Conservation (phyloP, 2,329 filamentous ascomycete genomes). For the Biscogniauxia mediterranea region DNA sequence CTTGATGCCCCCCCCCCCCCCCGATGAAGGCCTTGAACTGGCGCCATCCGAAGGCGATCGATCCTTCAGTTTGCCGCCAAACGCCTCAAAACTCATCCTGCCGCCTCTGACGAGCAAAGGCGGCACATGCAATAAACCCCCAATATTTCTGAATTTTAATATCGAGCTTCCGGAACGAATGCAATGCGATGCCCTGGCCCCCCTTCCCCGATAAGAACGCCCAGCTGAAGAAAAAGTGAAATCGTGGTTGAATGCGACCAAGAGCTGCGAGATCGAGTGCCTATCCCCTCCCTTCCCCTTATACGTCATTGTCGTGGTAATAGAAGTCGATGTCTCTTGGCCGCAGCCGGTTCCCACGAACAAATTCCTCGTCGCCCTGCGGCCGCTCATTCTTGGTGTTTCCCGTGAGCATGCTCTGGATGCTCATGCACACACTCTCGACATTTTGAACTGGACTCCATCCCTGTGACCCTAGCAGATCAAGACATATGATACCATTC, state of each 20-base stretch:
- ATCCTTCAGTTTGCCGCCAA: neutral
- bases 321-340: conserved; percentile 90
- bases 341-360: conserved; percentile 72
- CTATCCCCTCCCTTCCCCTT: conserved; percentile 6
- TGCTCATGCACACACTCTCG: conserved; percentile 93
- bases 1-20: neutral
- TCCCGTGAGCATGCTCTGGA: conserved; percentile 97
- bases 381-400: conserved; percentile 91
- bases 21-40: neutral
- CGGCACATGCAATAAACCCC: conserved; percentile 1
- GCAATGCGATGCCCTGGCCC: neutral
- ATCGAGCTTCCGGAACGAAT: neutral
- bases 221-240: conserved; percentile 8
- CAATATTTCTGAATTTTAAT: neutral
- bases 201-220: conserved; percentile 11
- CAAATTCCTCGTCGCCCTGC: conserved; percentile 86
- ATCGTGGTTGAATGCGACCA: neutral
- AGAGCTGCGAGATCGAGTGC: neutral
- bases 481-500: conserved; percentile 97
- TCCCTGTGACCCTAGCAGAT: conserved; percentile 81
- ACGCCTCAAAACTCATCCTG: neutral
- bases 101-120: neutral
- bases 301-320: conserved; percentile 87
- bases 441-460: conserved; percentile 98
- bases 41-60: neutral